Base-by-base conservation (phyloP, 495 filamentous ascomycete species). In the Lasiosphaeriaceae sp. region DNA sequence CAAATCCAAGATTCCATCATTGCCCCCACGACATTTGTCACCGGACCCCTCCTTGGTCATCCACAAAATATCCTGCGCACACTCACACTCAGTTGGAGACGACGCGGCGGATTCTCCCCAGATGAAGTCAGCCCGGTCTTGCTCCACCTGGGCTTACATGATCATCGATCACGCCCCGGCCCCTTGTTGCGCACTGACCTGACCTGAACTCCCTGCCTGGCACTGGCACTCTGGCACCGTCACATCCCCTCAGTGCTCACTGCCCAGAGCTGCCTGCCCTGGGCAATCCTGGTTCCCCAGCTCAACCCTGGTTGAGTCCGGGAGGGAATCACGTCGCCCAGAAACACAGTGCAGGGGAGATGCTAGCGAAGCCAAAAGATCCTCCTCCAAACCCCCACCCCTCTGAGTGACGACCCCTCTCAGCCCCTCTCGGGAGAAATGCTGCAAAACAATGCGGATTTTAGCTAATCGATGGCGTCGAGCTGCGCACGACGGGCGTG, bases 1-100 rank as follows among this genome's bases (percentile, higher is more conserved):
- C 26, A 37, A 19, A 22, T 52, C 29, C 17, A 23, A 54, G 50
- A 64, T 60, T 46, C 56, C 58, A 59, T 53, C 61, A 62, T 61
- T 35, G 20, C 37, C 56, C 55, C 54, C 56, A 58, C 31, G 21
- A 26, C 35, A 50, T 63, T 56, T 56, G 57, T 65, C 66, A 66
- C 39, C 12, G 39, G 39, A 43, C 39, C 39, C 7, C 39, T 43
- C 39, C 8, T 14, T 6, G 39, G 12, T 17, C 12, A 14, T 17
- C 39, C 12, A 17, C 12, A 43, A 17, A 43, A 43, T 12, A 43
- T 43, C 8, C 16, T n/a, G 9, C 14, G 39, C 39, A n/a, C 26
- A 31, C 26, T 31, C 26, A 4, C 26, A 9, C 26, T 4, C 26
- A 11, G 39, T 9, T 21, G 23, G 37, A 57, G 59, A 55, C 47